Evolutionary conservation across 2,329 filamentous ascomycete species (phyloP).

Genomic region (Penicillium sclerotigenum): DNA sequence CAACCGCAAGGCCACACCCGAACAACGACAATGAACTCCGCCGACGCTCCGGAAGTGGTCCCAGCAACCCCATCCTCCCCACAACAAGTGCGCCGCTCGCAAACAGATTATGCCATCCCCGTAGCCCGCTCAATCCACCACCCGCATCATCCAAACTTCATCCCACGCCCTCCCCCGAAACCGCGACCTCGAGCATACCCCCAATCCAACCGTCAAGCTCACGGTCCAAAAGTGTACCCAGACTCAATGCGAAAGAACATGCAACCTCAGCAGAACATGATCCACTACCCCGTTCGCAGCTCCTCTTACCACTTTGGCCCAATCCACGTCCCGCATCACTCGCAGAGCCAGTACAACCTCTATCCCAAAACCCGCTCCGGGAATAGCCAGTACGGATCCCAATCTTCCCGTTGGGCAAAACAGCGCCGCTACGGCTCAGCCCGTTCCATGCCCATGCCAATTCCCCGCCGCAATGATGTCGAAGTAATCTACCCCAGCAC

Average conservation of each 20-base stretch:
- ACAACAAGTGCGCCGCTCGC: slow-evolving; percentile 27
- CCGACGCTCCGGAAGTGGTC: slow-evolving; percentile 38
- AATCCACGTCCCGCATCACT: slow-evolving; percentile 24
- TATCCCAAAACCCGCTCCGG: not conserved
- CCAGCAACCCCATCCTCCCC: slow-evolving; percentile 18
- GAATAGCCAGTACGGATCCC: slow-evolving; percentile 13
- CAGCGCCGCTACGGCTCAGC: slow-evolving; percentile 21
- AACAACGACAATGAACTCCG: slow-evolving; percentile 33
- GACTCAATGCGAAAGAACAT: slow-evolving; percentile 9
- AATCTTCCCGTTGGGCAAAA: slow-evolving; percentile 20
- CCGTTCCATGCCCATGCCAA: slow-evolving; percentile 18
- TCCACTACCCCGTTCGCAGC: slow-evolving; percentile 15
- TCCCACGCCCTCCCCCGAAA: slow-evolving; percentile 9
- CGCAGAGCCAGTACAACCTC: slow-evolving; percentile 24
- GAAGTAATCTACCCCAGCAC: slow-evolving; percentile 36
- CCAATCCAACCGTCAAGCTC: slow-evolving; percentile 11
- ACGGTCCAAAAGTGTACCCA: slow-evolving; percentile 4
- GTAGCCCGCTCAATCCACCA: slow-evolving; percentile 23
- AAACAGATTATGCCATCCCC: slow-evolving; percentile 14
- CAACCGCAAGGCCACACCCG: slow-evolving; percentile 16
- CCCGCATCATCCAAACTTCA: slow-evolving; percentile 28
- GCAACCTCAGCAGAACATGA: slow-evolving; percentile 3
- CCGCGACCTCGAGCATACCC: slow-evolving; percentile 20
- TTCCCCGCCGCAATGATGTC: slow-evolving; percentile 31
- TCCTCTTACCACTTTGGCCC: slow-evolving; percentile 29